phyloP scores from a whole-genome alignment of 345 rosid species.

The Crucihimalaya himalaica region DNA sequence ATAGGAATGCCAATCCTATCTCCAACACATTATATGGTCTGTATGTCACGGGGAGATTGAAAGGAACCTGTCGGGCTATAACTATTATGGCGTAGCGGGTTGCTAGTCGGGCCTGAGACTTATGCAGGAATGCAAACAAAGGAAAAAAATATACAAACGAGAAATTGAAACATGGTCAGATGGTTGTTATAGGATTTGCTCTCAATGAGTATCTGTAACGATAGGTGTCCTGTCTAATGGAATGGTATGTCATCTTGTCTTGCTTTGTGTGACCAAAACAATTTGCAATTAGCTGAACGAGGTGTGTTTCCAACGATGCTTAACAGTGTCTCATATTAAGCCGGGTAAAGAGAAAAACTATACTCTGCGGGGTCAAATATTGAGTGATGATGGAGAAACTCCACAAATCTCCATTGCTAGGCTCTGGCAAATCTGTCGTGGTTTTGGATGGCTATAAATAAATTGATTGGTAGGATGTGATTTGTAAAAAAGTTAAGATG shows the following conservation, averaged over 20 bases:
- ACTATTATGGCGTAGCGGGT: slow-evolving; percentile 48
- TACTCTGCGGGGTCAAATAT: no score
- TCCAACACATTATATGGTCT: slow-evolving; percentile 43
- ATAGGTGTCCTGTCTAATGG: slow-evolving; percentile 11
- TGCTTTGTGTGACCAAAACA: slow-evolving; percentile 19
- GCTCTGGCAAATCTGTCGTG: no score
- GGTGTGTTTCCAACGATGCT: neutral
- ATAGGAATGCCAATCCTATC: no score
- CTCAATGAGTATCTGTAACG: slow-evolving; percentile 49
- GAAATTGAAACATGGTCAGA: slow-evolving; percentile 68
- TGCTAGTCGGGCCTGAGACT: slow-evolving; percentile 43
- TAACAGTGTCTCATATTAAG: neutral
- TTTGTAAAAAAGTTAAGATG: no score
- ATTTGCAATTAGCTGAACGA: neutral
- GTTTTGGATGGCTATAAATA: no score
- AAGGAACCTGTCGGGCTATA: slow-evolving; percentile 63
- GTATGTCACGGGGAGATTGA: slow-evolving; percentile 47
- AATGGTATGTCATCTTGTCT: slow-evolving; percentile 30
- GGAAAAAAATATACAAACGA: slow-evolving; percentile 48
- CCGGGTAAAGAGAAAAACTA: neutral
- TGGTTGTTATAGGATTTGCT: slow-evolving; percentile 53
- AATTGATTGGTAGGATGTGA: no score
- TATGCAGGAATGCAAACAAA: slow-evolving; percentile 69
- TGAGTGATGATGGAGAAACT: no score
- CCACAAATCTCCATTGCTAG: no score